Conservation (phyloP, 2,329 filamentous ascomycete genomes). For the Colletotrichum navitas region DNA sequence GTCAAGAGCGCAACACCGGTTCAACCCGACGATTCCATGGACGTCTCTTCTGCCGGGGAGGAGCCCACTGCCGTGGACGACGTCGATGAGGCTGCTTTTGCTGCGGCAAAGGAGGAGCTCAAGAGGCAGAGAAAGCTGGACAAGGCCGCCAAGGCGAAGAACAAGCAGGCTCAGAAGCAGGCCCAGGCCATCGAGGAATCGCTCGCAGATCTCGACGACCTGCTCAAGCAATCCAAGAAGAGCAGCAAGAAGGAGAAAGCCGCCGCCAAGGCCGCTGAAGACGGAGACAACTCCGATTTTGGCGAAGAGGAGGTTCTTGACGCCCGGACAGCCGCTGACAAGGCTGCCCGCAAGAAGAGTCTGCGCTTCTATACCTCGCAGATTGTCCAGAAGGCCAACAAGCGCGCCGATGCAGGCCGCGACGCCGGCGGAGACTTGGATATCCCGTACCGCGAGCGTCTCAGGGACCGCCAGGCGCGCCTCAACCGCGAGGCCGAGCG, state of each 20-base stretch:
- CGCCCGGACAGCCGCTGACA: conserved; percentile 83
- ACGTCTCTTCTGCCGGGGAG: conserved; percentile 53
- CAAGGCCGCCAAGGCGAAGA: conserved; percentile 54
- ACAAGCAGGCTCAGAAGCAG: conserved; percentile 66
- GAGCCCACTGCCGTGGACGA: conserved; percentile 45
- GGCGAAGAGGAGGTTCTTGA: conserved; percentile 89
- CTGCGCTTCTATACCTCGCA: conserved; percentile 98
- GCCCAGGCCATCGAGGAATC: conserved; percentile 76
- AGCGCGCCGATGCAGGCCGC: conserved; percentile 78
- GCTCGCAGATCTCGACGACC: conserved; percentile 76
- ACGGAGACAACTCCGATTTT: conserved; percentile 85
- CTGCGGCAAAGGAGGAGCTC: conserved; percentile 48
- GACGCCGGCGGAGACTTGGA: conserved; percentile 85
- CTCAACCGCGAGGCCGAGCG: conserved; percentile 91
- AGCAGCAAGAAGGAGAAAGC: conserved; percentile 62
- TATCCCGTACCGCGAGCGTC: conserved; percentile 88
- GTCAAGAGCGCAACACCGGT: conserved; percentile 74
- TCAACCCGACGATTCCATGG: conserved; percentile 50
- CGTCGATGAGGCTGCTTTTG: conserved; percentile 45
- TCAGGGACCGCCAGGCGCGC: conserved; percentile 86
- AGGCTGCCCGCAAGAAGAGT: conserved; percentile 89
- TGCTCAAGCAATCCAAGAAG: conserved; percentile 62
- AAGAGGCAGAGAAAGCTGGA: conserved; percentile 57
- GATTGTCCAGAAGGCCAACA: conserved; percentile 93
- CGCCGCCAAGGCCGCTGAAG: conserved; percentile 55